Evolutionary conservation across 768 basidiomycete genomes (phyloP).

Genomic region (Amanita rimosa): DNA sequence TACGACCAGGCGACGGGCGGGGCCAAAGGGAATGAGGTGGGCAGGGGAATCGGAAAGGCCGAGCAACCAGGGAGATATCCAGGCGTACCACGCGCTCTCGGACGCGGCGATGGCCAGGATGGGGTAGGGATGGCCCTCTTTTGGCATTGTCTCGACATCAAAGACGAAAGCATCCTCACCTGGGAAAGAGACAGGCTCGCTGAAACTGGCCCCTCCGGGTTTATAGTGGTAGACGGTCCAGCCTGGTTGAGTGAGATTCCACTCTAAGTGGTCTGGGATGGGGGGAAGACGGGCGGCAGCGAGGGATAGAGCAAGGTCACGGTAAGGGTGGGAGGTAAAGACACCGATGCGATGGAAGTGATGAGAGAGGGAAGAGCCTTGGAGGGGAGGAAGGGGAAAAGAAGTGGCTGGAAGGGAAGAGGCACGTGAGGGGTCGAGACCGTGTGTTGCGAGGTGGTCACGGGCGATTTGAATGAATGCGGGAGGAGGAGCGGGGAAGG

Average conservation of each 20-base stretch:
- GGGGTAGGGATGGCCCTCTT: slow-evolving; percentile 59
- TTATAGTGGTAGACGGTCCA: slow-evolving; percentile 64
- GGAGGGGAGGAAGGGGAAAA: slow-evolving; percentile 77
- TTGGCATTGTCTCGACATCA: slow-evolving; percentile 90
- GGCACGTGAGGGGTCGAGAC: slow-evolving; percentile 67
- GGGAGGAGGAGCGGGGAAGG: slow-evolving; percentile 26
- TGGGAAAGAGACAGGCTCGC: slow-evolving; percentile 60
- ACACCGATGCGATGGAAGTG: slow-evolving; percentile 81
- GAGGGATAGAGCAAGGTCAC: slow-evolving; percentile 28
- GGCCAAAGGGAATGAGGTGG: slow-evolving; percentile 71
- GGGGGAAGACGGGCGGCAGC: slow-evolving; percentile 8
- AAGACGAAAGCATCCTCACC: slow-evolving; percentile 74
- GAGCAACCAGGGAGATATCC: slow-evolving; percentile 92
- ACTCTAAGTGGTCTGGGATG: slow-evolving; percentile 13
- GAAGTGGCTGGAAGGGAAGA: slow-evolving; percentile 69
- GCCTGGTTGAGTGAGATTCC: background rate
- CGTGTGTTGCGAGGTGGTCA: slow-evolving; percentile 73
- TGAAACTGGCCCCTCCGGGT: slow-evolving; percentile 68
- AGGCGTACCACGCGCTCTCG: slow-evolving; percentile 82
- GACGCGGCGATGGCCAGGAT: slow-evolving; percentile 86
- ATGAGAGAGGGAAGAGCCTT: slow-evolving; percentile 71
- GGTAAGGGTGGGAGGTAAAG: slow-evolving; percentile 65
- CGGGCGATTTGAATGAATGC: slow-evolving; percentile 64
- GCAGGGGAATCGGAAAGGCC: slow-evolving; percentile 40
- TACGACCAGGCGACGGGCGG: slow-evolving; percentile 50